Conservation (phyloP, 352 stramenopile species). For the Paralagenidium karlingii region DNA sequence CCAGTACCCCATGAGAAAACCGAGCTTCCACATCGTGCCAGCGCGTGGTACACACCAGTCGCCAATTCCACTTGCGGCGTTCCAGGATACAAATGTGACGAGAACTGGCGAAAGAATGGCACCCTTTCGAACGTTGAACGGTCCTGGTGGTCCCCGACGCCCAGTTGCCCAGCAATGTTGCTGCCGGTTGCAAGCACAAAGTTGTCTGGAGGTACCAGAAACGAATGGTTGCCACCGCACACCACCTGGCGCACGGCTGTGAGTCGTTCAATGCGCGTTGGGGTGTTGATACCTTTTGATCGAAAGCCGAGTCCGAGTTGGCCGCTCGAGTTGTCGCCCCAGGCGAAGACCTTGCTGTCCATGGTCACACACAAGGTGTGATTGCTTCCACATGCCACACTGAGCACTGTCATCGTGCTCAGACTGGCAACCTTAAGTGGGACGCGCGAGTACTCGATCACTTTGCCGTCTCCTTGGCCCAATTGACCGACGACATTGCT, state of each 20-base stretch:
- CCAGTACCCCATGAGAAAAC: slow-evolving; percentile 55
- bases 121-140: slow-evolving; percentile 30
- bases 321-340: slow-evolving; percentile 49
- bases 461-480: slow-evolving; percentile 35
- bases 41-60: slow-evolving; percentile 41
- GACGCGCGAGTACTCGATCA: slow-evolving; percentile 41
- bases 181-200: slow-evolving; percentile 39
- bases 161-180: slow-evolving; percentile 54
- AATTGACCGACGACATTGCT: slow-evolving; percentile 28
- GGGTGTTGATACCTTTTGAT: slow-evolving; percentile 12
- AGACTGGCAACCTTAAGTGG: slow-evolving; percentile 31
- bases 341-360: slow-evolving; percentile 41
- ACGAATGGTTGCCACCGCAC: slow-evolving; percentile 43
- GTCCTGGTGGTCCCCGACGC: slow-evolving; percentile 29
- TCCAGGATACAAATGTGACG: too few species aligned
- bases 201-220: slow-evolving; percentile 36
- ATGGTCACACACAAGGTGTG: slow-evolving; percentile 51
- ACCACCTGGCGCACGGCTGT: slow-evolving; percentile 23
- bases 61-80: slow-evolving; percentile 15
- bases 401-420: slow-evolving; percentile 19
- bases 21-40: slow-evolving; percentile 21
- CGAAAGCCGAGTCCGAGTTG: slow-evolving; percentile 30
- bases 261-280: slow-evolving; percentile 36
- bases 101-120: slow-evolving; percentile 32
- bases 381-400: slow-evolving; percentile 39